Evolutionary conservation across 352 stramenopile genomes (phyloP).

Genomic region (Thraustotheca clavata): DNA sequence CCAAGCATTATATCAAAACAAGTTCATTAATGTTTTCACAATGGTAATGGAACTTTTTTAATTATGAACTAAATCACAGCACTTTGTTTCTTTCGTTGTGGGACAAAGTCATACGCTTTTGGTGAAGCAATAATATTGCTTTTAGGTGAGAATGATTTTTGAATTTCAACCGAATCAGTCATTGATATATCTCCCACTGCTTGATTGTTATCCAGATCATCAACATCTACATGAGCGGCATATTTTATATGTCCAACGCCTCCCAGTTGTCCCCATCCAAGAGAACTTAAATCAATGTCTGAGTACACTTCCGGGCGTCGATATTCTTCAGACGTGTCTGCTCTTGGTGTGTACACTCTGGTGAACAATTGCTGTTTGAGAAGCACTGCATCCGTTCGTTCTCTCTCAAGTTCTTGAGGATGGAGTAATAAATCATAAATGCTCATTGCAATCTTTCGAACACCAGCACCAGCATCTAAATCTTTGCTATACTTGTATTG

Average conservation of each 20-base stretch:
- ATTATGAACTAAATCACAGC: too few relatives aligned
- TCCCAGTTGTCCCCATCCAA: slow-evolving; percentile 29
- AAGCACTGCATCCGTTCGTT: slow-evolving; percentile 36
- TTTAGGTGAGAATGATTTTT: too few relatives aligned
- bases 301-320: slow-evolving; percentile 31
- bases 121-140: too few relatives aligned
- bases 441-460: slow-evolving; percentile 48
- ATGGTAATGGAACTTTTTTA: too few relatives aligned
- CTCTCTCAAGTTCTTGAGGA: slow-evolving; percentile 41
- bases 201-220: background rate
- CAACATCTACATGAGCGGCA: slow-evolving; percentile 5
- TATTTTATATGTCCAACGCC: slow-evolving; percentile 27
- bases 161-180: too few relatives aligned
- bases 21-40: slow-evolving; percentile 15
- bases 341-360: slow-evolving; percentile 25
- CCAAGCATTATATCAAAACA: slow-evolving; percentile 21
- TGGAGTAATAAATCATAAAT: slow-evolving; percentile 41
- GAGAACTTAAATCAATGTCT: slow-evolving; percentile 25
- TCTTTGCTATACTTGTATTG: slow-evolving; percentile 68
- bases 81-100: too few relatives aligned
- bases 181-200: background rate
- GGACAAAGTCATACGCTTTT: too few relatives aligned
- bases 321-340: slow-evolving; percentile 13
- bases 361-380: slow-evolving; percentile 48
- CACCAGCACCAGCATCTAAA: slow-evolving; percentile 49